These are phyloP conservation scores for Phoma sp. DNA, from an alignment of 2,329 filamentous ascomycete genomes.

Conservation along the genomic window DNA sequence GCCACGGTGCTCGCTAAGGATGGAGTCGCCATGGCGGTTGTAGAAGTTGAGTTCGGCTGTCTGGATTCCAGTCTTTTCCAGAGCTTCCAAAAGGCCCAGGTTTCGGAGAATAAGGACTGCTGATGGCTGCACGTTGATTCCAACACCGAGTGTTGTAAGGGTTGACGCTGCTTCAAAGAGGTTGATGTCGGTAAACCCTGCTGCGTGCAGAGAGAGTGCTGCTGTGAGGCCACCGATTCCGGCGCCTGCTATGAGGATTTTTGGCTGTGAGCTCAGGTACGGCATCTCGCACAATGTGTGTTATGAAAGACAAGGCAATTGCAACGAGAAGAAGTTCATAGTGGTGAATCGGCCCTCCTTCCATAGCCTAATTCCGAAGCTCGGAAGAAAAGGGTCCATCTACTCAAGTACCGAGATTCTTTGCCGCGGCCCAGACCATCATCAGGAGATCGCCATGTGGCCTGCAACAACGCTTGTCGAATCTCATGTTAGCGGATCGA, in stretches of 20 bases:
- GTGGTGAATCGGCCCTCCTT: background rate
- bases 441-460: background rate
- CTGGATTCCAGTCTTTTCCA: conserved; percentile 52
- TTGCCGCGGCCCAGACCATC: conserved; percentile 9
- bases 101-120: conserved; percentile 56
- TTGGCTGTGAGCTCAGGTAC: conserved; percentile 30
- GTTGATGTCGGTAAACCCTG: conserved; percentile 61
- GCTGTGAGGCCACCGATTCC: conserved; percentile 79
- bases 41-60: conserved; percentile 57
- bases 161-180: conserved; percentile 53
- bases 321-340: background rate
- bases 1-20: conserved; percentile 54
- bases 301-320: background rate
- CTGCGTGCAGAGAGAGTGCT: conserved; percentile 75
- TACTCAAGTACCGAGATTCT: conserved; percentile 12
- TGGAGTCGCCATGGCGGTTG: conserved; percentile 54
- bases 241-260: conserved; percentile 47
- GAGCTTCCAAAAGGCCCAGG: conserved; percentile 51
- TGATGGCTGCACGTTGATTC: conserved; percentile 58
- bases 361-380: conserved; percentile 2
- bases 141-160: conserved; percentile 55
- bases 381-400: conserved; percentile 2
- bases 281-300: conserved; percentile 21
- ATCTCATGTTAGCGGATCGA: conserved; percentile 10
- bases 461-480: conserved; percentile 1